A percentile compares a stretch with the other conserved stretches of the same genome.
Conservation (phyloP, 441 rosid species). For the Arabidopsis hybrid region DNA sequence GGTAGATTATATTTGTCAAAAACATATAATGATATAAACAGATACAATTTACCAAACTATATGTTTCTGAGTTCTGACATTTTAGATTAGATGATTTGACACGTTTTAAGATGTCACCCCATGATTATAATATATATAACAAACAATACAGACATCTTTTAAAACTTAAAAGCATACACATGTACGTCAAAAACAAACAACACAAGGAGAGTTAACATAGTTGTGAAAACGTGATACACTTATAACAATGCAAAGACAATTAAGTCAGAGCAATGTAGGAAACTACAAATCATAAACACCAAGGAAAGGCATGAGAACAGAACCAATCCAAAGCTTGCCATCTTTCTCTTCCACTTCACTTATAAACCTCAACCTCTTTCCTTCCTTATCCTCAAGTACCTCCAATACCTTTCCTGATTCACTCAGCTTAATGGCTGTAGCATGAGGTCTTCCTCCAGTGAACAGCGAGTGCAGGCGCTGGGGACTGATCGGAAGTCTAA, state of each 20-base stretch:
- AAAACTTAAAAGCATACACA: not conserved
- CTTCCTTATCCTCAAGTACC: constrained; percentile 65
- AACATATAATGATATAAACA: too few species aligned
- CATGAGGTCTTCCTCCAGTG: constrained; percentile 64
- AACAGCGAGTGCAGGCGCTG: constrained; percentile 60
- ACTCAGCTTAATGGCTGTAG: constrained; percentile 64
- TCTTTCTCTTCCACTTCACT: constrained; percentile 84
- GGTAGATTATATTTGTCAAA: not conserved
- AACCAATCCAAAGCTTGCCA: constrained; percentile 72
- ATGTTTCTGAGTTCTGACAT: not conserved
- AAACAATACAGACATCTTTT: not conserved
- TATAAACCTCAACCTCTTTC: constrained; percentile 59
- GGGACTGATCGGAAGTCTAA: constrained; percentile 58
- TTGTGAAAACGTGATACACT: constrained; percentile 2
- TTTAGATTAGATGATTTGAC: not conserved
- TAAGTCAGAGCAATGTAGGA: constrained; percentile 11
- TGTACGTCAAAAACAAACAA: not conserved
- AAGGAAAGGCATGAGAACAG: constrained; percentile 66
- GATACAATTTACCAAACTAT: too few species aligned
- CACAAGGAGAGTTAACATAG: not conserved
- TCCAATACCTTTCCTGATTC: constrained; percentile 63
- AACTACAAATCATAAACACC: constrained; percentile 51
- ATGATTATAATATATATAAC: not conserved
- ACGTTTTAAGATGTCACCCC: not conserved
- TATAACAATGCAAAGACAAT: constrained; percentile 13